These are phyloP conservation scores for Saccharomycopsis selenospora DNA, from an alignment of 805 yeast genomes.

Conservation along the genomic window DNA sequence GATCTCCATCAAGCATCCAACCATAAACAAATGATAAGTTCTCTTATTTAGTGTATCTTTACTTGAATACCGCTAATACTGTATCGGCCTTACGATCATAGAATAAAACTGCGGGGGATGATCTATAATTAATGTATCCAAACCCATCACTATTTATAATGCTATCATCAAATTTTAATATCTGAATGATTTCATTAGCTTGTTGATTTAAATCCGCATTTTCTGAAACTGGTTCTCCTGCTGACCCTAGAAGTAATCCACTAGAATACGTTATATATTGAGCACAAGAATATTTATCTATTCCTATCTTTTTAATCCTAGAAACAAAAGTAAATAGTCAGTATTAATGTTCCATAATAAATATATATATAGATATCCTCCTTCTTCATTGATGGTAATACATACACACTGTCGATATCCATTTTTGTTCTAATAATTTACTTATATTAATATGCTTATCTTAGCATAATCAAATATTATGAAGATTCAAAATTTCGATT, in stretches of 20 bases:
- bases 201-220: not conserved
- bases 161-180: not conserved
- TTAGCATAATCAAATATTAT: too few species aligned
- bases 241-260: not conserved
- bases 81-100: not conserved
- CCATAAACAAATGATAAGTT: too few species aligned
- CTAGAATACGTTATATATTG: slow-evolving; percentile 1
- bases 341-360: too few species aligned
- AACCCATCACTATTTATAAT: not conserved
- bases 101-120: not conserved
- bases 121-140: not conserved
- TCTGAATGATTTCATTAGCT: not conserved
- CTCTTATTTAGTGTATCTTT: too few species aligned
- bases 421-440: too few species aligned
- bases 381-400: too few species aligned
- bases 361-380: too few species aligned
- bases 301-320: not conserved
- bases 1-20: too few species aligned
- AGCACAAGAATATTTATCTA: not conserved
- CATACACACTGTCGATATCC: too few species aligned
- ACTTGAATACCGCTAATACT: not conserved
- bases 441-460: too few species aligned
- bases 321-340: too few species aligned
- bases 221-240: not conserved
- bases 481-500: too few species aligned